Percentiles rank a stretch among this genome's conserved stretches.
Evolutionary conservation across 1,139 yeast genomes (phyloP).

Genomic region (Hyphopichia wangnamkhiaoensis): DNA sequence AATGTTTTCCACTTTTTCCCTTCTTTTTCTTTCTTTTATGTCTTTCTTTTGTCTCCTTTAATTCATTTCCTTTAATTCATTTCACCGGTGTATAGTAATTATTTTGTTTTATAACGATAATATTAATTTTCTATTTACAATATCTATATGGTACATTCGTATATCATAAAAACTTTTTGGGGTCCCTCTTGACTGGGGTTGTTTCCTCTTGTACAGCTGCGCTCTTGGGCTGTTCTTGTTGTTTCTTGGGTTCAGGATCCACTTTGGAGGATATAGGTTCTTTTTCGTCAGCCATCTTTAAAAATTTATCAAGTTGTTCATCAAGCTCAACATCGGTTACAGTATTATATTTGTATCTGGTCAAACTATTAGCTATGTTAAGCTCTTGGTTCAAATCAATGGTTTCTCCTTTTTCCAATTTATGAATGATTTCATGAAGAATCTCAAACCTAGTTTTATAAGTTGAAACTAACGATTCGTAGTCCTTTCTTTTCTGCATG

Average conservation of each 20-base stretch:
- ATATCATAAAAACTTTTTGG: background rate
- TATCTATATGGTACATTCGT: background rate
- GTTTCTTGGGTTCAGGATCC: background rate
- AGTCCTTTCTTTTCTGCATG: conserved; percentile 34
- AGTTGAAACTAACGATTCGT: conserved; percentile 30
- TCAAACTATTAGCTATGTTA: conserved; percentile 36
- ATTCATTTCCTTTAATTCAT: conserved; percentile 7
- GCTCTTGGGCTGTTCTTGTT: conserved; percentile 1
- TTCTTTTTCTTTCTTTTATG: background rate
- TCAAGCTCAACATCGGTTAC: conserved; percentile 43
- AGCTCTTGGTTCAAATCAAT: conserved; percentile 42
- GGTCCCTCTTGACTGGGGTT: background rate
- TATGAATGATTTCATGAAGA: conserved; percentile 30
- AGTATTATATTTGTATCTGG: conserved; percentile 31
- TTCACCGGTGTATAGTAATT: conserved; percentile 9
- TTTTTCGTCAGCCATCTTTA: conserved; percentile 31
- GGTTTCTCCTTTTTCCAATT: conserved; percentile 30
- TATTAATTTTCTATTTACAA: background rate
- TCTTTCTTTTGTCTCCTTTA: background rate
- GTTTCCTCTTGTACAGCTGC: background rate
- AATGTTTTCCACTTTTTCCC: background rate
- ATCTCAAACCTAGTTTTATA: conserved; percentile 34
- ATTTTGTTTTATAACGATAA: background rate
- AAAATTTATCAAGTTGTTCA: conserved; percentile 37
- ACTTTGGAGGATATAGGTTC: conserved; percentile 4